phyloP scores from a whole-genome alignment of 139 green algal species.

The Picochlorum sp. region DNA sequence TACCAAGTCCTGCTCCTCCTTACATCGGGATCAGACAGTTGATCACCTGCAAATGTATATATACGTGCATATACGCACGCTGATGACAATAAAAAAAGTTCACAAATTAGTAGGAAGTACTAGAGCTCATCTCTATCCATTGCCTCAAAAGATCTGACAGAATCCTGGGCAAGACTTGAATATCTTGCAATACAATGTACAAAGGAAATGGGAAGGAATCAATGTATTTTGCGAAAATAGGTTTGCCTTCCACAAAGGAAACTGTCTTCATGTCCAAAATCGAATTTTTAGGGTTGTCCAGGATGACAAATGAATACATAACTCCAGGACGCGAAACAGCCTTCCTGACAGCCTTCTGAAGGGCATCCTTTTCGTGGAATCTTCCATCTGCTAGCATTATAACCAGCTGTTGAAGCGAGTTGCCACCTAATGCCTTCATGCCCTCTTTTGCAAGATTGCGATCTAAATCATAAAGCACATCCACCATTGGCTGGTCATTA shows the following conservation, averaged over 20 bases:
- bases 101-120: too few species aligned
- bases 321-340: conserved; percentile 51
- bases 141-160: conserved; percentile 87
- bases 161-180: conserved; percentile 66
- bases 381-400: conserved; percentile 92
- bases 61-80: too few species aligned
- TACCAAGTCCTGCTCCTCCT: too few species aligned
- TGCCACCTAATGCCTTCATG: neutral
- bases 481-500: conserved; percentile 75
- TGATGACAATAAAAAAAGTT: too few species aligned
- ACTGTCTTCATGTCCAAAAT: conserved; percentile 90
- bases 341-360: conserved; percentile 52
- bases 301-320: conserved; percentile 82
- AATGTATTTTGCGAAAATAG: conserved; percentile 87
- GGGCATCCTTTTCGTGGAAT: conserved; percentile 91
- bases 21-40: too few species aligned
- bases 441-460: conserved; percentile 46
- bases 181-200: conserved; percentile 91
- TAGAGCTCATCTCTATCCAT: conserved; percentile 73
- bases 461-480: conserved; percentile 65
- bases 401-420: conserved; percentile 80
- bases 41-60: too few species aligned
- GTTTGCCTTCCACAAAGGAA: conserved; percentile 72
- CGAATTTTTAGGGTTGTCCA: conserved; percentile 58
- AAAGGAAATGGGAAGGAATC: conserved; percentile 97